phyloP scores from a whole-genome alignment of 1,284 basidiomycete species.

The Dichomitus squalens region DNA sequence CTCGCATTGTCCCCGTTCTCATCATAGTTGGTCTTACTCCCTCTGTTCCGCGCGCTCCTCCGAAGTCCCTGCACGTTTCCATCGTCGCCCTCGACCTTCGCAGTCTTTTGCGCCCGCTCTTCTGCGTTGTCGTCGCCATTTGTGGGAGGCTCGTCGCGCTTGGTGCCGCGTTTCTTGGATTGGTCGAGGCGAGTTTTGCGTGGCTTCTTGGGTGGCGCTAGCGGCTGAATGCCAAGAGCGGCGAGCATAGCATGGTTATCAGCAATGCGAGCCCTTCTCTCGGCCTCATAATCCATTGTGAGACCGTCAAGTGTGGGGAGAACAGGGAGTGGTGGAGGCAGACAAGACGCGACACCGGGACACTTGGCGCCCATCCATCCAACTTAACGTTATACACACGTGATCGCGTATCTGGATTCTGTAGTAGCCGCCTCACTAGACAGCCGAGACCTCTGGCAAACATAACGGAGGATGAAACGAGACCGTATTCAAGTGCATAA shows the following conservation, averaged over 20 bases:
- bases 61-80: slow-evolving; percentile 39
- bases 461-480: slow-evolving; percentile 2
- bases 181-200: slow-evolving; percentile 41
- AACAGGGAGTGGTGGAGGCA: neutral
- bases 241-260: slow-evolving; percentile 50
- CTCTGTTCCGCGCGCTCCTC: slow-evolving; percentile 65
- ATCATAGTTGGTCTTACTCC: slow-evolving; percentile 59
- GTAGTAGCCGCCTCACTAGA: no score
- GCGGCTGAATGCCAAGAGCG: slow-evolving; percentile 38
- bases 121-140: slow-evolving; percentile 19
- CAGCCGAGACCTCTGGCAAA: neutral
- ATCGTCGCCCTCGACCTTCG: slow-evolving; percentile 9
- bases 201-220: slow-evolving; percentile 27
- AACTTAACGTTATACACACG: neutral
- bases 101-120: slow-evolving; percentile 19
- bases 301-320: neutral
- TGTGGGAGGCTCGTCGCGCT: slow-evolving; percentile 29
- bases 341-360: neutral
- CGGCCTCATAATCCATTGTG: slow-evolving; percentile 24
- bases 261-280: slow-evolving; percentile 50
- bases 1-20: slow-evolving; percentile 28
- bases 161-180: slow-evolving; percentile 36
- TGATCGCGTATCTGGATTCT: slow-evolving; percentile 10
- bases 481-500: neutral
- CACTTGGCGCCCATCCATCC: neutral